Evolutionary conservation across 345 rosid genomes (phyloP).

Genomic region (Citrus trifoliata): DNA sequence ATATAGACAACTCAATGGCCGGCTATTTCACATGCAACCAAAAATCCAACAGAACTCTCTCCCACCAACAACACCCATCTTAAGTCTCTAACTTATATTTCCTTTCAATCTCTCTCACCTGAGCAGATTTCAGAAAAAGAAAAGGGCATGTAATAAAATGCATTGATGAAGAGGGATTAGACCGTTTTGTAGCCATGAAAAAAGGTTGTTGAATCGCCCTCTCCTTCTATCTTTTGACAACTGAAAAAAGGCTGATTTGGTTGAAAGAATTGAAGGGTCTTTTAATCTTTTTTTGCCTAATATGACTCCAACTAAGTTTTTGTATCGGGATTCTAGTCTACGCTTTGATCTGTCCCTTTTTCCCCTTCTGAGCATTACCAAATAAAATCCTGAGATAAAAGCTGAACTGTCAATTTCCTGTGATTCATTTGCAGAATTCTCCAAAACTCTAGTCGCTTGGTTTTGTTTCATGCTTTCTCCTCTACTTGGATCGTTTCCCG

Average conservation of each 20-base stretch:
- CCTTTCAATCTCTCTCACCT: conserved; percentile 7
- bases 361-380: conserved; percentile 10
- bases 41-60: conserved; percentile 30
- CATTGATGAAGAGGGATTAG: conserved; percentile 8
- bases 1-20: conserved; percentile 53
- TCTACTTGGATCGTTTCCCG: conserved; percentile 51
- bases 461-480: conserved; percentile 11
- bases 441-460: conserved; percentile 12
- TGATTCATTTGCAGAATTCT: conserved; percentile 42
- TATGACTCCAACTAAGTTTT: conserved; percentile 28
- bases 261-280: conserved; percentile 1
- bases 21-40: conserved; percentile 65
- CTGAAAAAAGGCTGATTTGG: conserved; percentile 27
- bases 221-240: conserved; percentile 6
- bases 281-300: conserved; percentile 17
- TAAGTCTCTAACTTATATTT: neutral
- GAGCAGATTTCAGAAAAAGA: neutral
- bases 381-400: conserved; percentile 39
- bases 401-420: conserved; percentile 51
- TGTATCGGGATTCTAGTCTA: conserved; percentile 27
- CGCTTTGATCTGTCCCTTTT: conserved; percentile 43
- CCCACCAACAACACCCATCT: neutral
- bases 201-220: conserved; percentile 8
- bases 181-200: conserved; percentile 34
- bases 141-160: neutral